These are phyloP conservation scores for Aureobasidium lini DNA, from an alignment of 2,329 filamentous ascomycete genomes.

Conservation along the genomic window DNA sequence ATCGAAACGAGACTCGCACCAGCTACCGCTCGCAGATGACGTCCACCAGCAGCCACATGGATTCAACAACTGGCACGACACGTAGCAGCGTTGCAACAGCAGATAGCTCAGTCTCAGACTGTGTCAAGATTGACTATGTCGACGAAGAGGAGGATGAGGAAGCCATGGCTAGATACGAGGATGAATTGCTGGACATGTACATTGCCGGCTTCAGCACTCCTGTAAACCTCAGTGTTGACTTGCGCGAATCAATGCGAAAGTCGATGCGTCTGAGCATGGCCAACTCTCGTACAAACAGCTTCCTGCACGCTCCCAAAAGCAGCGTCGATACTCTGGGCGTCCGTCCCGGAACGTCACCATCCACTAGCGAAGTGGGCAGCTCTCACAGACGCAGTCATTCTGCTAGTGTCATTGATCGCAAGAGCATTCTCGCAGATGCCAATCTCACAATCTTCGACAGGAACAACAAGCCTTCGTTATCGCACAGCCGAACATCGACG, in stretches of 20 bases:
- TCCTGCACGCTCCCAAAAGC: background rate
- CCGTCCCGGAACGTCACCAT: conserved; percentile 11
- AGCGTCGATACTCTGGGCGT: background rate
- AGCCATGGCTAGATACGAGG: conserved; percentile 27
- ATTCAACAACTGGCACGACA: conserved; percentile 60
- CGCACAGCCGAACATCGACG: conserved; percentile 7
- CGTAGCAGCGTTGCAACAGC: conserved; percentile 76
- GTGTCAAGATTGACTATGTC: conserved; percentile 49
- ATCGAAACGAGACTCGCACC: conserved; percentile 40
- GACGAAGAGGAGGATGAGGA: conserved; percentile 42
- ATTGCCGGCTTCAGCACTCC: conserved; percentile 44
- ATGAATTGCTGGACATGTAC: conserved; percentile 54
- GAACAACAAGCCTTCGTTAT: conserved; percentile 2
- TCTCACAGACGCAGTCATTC: conserved; percentile 16
- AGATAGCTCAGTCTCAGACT: conserved; percentile 64
- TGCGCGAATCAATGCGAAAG: background rate
- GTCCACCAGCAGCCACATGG: conserved; percentile 47
- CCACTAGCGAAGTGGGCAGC: conserved; percentile 27
- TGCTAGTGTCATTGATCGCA: conserved; percentile 10
- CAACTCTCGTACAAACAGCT: background rate
- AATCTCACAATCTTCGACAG: conserved; percentile 6
- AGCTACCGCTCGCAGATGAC: conserved; percentile 56
- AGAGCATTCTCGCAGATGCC: conserved; percentile 2
- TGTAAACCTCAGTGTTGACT: conserved; percentile 2
- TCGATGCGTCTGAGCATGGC: conserved; percentile 7